Evolutionary conservation across 2,329 filamentous ascomycete species (phyloP), one percentile per base, ranked within the genome.

Genomic region (Aspergillus quadricinctus): DNA sequence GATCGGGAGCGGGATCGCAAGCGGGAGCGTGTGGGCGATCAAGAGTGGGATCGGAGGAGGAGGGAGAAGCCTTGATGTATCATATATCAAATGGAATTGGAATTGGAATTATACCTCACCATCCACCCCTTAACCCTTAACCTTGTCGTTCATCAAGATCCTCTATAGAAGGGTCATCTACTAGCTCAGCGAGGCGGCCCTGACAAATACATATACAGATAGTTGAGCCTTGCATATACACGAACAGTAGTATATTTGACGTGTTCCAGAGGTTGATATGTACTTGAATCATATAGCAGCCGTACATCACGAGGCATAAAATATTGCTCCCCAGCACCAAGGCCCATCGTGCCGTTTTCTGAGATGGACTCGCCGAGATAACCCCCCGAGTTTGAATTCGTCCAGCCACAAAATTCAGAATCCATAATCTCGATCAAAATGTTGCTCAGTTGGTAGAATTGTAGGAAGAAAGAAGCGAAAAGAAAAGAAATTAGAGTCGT

Each of bases 1-100:
- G 74, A 75, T 57, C 66, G 70, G 14, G 70, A 73, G 45, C 61
- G 70, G n/a, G 72, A 76, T 55, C 60, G 72, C 54, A 74, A 72
- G 62, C 64, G 61, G 21, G 71, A 71, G 52, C 60, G 64, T 40
- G 66, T 62, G 0, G 69, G 68, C 1, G 67, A 71, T 48, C 58
- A 71, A 60, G 74, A 76, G 60, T 75, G 73, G 72, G 70, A 71
- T 57, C 62, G 65, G 31, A 54, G 52, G 60, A 63, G 35, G 11
- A 56, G 45, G 52, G 54, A 50, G 27, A 40, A 50, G 11, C 46
- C 23, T 17, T 48, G 46, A 48, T 27, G 8, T 14, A 3, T 48
- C 11, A 19, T 21, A 48, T 48, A 7, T 37, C 5, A 3, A 17
- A 7, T 37, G 31, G 14, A 37, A 37, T 14, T 35, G 14, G 14